Evolutionary conservation across 108 stramenopile species (phyloP), one percentile per base, ranked within the genome.

Genomic region (Chaetoceros muelleri): DNA sequence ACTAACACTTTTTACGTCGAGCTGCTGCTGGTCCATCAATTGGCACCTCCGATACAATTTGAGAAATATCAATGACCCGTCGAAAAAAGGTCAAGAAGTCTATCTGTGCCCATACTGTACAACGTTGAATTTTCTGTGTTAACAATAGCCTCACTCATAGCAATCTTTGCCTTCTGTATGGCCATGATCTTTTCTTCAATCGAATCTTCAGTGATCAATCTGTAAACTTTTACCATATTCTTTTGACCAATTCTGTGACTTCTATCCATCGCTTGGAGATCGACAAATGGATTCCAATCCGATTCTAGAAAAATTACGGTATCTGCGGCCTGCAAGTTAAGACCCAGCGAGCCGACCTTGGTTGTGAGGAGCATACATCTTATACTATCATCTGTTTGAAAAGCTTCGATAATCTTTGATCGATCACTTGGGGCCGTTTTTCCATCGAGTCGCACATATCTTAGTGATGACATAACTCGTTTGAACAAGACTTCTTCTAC

Each of bases 171-270:
- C 21, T 71, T 48, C 53, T 94, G 87, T 3, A 87, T 52, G 54
- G 76, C 29, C 87, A 88, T 79, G 7, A 95, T 91, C 48, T 88
- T 84, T 64, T 96, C 94, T 71, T 98, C 96, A 30, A 96, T 80
- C 1, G 95, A 87, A 64, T 78, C 71, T 24, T 54, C 53, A 8
- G 93, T 92, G 1, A 98, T 84, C 28, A 98, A 81, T 16, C 91
- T 79, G 63, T 93, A 98, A 5, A 96, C 91, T 62, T 93, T 83
- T 28, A 98, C 95, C 17, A 78, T 73, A 23, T 75, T 71, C 13
- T 75, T 80, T 62, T 88, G 87, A 27, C 87, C 87, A 18, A 88
- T 83, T 13, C 87, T 65, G 44, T 85, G 82, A 3, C 75, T 79
- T 24, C 87, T 73, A 53, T 85, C 84, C 71, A 63, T 69, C 17